Evolutionary conservation across 495 filamentous ascomycete genomes (phyloP).

Genomic region (Emericellopsis terricola): DNA sequence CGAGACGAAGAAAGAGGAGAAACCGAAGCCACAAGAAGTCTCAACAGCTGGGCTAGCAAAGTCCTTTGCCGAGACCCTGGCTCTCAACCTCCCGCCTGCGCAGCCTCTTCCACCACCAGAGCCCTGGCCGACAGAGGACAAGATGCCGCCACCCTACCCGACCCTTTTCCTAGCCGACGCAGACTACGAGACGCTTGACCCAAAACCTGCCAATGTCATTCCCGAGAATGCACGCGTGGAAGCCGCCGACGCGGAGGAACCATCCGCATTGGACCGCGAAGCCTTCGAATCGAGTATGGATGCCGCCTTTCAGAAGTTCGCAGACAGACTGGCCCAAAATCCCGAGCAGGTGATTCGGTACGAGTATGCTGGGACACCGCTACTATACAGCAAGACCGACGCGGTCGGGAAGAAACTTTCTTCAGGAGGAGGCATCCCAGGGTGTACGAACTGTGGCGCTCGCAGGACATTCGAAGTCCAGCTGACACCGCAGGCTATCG

Average conservation of each 20-base stretch:
- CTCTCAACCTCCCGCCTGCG: slow-evolving; percentile 17
- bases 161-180: slow-evolving; percentile 65
- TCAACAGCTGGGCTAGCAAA: slow-evolving; percentile 30
- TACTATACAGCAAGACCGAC: slow-evolving; percentile 68
- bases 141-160: slow-evolving; percentile 54
- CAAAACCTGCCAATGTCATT: slow-evolving; percentile 17
- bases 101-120: slow-evolving; percentile 27
- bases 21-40: slow-evolving; percentile 9
- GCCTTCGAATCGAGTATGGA: slow-evolving; percentile 72
- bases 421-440: slow-evolving; percentile 35
- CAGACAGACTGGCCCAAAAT: slow-evolving; percentile 74
- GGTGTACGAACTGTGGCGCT: slow-evolving; percentile 58
- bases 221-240: slow-evolving; percentile 34
- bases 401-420: slow-evolving; percentile 46
- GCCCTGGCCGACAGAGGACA: slow-evolving; percentile 56
- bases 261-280: slow-evolving; percentile 55
- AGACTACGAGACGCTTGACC: slow-evolving; percentile 73
- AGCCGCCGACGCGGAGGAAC: slow-evolving; percentile 27
- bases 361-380: slow-evolving; percentile 62
- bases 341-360: slow-evolving; percentile 89
- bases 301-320: slow-evolving; percentile 80
- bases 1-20: slow-evolving; percentile 10
- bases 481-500: slow-evolving; percentile 79
- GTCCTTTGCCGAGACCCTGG: slow-evolving; percentile 47
- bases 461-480: slow-evolving; percentile 70